Base-by-base conservation (phyloP, 202 grass and related monocot genomes). In the Panicum virgatum region DNA sequence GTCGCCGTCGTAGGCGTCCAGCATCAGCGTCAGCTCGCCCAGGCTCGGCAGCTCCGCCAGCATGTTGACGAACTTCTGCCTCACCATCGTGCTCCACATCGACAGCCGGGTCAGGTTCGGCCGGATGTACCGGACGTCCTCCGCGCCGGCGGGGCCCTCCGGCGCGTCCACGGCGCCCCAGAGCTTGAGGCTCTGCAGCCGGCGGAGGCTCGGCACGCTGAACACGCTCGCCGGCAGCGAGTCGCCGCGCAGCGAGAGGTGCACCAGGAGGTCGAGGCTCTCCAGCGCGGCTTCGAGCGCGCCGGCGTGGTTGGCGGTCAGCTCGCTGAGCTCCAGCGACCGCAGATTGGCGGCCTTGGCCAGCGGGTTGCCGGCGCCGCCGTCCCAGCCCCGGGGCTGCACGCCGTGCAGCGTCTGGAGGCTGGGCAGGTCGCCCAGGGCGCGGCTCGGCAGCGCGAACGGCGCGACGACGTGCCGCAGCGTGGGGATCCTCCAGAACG, bases 21-120 rank as follows among this genome's bases (percentile, higher is more conserved):
- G 1, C 69, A 84, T 86, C 36, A 92, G 63, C n/a, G 37, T 48
- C n/a, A 92, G 80, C 72, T 76, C 84, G 1, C 80, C 66, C 23
- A 92, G 71, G 60, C 40, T 92, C 22, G 84, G 90, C 67, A 92
- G 87, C 85, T 78, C 73, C 1, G 79, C 87, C 45, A 92, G 87
- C 90, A 84, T 92, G 87, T 73, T 27, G n/a, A 92, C 84, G 54
- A 86, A 90, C 56, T 65, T 27, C 68, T 92, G 87, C 66, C 20
- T 62, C 30, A 90, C 86, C 73, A 62, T 65, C 0, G 90, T 88
- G 20, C 6, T 0, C 67, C 87, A 86, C 80, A 92, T 80, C 12
- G 79, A 86, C 37, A 92, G 84, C 20, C 56, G 52, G 1, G 69
- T 78, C 69, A 92, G 76, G 70, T 92, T 92, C 12, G 90, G 87